Conservation (phyloP, 805 yeast genomes). For the Hanseniaspora valbyensis region DNA sequence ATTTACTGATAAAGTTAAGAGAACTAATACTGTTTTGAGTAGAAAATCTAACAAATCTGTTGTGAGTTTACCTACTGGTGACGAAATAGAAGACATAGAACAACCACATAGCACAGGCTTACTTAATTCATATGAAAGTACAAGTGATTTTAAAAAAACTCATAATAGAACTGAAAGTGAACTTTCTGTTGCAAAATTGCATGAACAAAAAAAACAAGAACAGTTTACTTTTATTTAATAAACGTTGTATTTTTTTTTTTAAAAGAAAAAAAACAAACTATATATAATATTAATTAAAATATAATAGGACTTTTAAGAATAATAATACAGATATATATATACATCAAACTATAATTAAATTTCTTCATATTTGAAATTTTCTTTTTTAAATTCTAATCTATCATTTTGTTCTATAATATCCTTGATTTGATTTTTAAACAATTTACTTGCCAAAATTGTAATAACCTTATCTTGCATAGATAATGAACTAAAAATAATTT, state of each 20-base stretch:
- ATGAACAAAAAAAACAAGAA: constrained; percentile 10
- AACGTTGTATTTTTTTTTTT: too few relatives aligned
- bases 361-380: background rate
- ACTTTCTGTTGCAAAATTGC: constrained; percentile 1
- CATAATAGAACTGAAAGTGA: constrained; percentile 13
- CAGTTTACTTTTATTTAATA: constrained; percentile 1
- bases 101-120: background rate
- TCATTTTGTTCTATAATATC: background rate
- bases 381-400: background rate
- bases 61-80: background rate
- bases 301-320: too few relatives aligned
- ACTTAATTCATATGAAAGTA: background rate
- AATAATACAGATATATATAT: background rate
- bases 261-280: background rate
- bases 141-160: background rate
- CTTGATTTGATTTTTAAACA: background rate
- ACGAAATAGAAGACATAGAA: background rate
- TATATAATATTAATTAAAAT: background rate
- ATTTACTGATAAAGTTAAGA: constrained; percentile 11
- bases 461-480: constrained; percentile 5
- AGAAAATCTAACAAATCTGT: constrained; percentile 8
- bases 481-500: background rate
- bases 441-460: background rate
- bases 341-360: background rate
- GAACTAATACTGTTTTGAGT: constrained; percentile 12